These are phyloP conservation scores for Mycena vulgaris DNA, from an alignment of 768 basidiomycete genomes.

Conservation along the genomic window DNA sequence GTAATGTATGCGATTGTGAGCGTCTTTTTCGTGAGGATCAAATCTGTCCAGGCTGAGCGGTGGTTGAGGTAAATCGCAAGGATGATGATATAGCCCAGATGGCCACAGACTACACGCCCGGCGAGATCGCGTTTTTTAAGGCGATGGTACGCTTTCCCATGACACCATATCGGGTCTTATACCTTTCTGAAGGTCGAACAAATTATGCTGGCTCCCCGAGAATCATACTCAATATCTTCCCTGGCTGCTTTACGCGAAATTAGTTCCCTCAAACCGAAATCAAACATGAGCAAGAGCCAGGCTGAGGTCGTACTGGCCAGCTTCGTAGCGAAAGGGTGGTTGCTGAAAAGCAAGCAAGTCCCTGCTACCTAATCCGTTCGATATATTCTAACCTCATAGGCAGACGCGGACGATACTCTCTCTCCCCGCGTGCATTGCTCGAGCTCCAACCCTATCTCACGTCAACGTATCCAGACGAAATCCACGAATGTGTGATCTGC, in stretches of 20 bases:
- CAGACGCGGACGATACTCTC: constrained; percentile 80
- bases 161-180: not conserved
- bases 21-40: constrained; percentile 11
- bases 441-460: constrained; percentile 85
- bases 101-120: constrained; percentile 85
- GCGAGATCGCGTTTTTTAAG: constrained; percentile 90
- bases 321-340: constrained; percentile 89
- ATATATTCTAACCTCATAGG: constrained; percentile 8
- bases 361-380: not conserved
- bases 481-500: constrained; percentile 83
- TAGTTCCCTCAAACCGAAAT: constrained; percentile 67
- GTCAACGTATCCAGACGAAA: constrained; percentile 78
- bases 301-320: constrained; percentile 81
- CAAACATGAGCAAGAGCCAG: constrained; percentile 80
- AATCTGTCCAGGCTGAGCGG: not conserved
- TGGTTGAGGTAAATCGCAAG: constrained; percentile 80
- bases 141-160: constrained; percentile 74
- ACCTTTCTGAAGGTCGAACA: constrained; percentile 77
- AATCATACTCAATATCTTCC: constrained; percentile 84
- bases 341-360: constrained; percentile 80
- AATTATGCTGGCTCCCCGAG: constrained; percentile 86
- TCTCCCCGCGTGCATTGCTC: constrained; percentile 80
- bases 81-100: constrained; percentile 88
- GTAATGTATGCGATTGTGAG: constrained; percentile 81
- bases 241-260: constrained; percentile 84